A percentile compares a stretch with the other conserved stretches of the same genome.
Conservation (phyloP, 257 asterid species). For the Phtheirospermum japonicum region DNA sequence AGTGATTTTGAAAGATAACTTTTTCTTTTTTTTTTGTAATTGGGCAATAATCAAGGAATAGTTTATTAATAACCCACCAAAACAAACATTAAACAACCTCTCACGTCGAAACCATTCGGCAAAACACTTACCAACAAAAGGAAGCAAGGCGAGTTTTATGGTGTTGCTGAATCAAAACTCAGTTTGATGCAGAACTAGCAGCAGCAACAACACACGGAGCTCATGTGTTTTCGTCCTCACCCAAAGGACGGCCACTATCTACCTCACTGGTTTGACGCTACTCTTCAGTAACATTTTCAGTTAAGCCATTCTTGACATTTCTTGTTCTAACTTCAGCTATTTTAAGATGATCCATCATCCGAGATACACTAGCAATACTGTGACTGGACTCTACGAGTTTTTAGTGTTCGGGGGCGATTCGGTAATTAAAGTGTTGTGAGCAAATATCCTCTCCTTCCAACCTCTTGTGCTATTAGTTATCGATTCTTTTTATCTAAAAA, state of each 20-base stretch:
- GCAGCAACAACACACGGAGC: conserved; percentile 46
- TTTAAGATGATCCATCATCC: conserved; percentile 65
- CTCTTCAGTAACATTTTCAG: conserved; percentile 31
- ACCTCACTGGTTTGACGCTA: conserved; percentile 22
- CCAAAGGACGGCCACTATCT: conserved; percentile 35
- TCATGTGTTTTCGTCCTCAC: conserved; percentile 35
- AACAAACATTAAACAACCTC: background rate
- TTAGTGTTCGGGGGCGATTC: conserved; percentile 39
- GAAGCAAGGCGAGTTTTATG: conserved; percentile 21
- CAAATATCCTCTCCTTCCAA: conserved; percentile 90
- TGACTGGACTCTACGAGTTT: conserved; percentile 42
- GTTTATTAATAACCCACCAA: background rate
- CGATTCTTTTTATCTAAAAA: conserved; percentile 69
- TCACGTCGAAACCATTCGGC: conserved; percentile 1
- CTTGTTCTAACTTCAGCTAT: conserved; percentile 46
- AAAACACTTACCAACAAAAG: conserved; percentile 29
- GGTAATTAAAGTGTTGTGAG: conserved; percentile 51
- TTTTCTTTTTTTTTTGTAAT: background rate
- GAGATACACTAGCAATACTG: conserved; percentile 42
- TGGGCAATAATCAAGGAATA: background rate
- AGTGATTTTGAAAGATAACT: background rate
- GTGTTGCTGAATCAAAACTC: conserved; percentile 21
- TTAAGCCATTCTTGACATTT: conserved; percentile 30
- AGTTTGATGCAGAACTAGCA: conserved; percentile 53
- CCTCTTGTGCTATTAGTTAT: conserved; percentile 88